Percentiles rank a stretch among this genome's conserved stretches.
Evolutionary conservation across 2,329 filamentous ascomycete genomes (phyloP).

Genomic region (Botrytis fragariae): DNA sequence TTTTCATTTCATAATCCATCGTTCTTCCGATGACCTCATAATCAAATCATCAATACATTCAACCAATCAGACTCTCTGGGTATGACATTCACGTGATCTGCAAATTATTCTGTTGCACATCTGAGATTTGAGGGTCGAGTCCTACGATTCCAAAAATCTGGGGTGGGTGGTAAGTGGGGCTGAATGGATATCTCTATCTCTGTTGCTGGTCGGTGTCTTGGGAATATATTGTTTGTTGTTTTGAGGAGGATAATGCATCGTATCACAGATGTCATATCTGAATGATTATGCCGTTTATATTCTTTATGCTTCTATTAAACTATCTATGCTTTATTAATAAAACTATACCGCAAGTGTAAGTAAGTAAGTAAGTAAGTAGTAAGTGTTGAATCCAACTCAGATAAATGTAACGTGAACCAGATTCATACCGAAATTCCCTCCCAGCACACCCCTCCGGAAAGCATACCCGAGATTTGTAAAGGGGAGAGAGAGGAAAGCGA

Average conservation of each 20-base stretch:
- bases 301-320: too few species aligned
- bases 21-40: neutral
- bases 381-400: neutral
- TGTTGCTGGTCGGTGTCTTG: neutral
- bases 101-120: neutral
- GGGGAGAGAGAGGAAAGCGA: too few species aligned
- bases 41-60: neutral
- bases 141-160: neutral
- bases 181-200: neutral
- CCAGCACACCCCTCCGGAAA: neutral
- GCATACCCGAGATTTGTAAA: neutral
- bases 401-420: neutral
- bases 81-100: fast-evolving
- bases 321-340: too few species aligned
- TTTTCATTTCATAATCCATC: too few species aligned
- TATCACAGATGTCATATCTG: neutral
- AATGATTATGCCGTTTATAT: too few species aligned
- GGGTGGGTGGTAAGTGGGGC: neutral
- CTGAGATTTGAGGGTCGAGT: neutral
- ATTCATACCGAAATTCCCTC: neutral
- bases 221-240: neutral
- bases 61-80: fast-evolving
- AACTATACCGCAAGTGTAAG: too few species aligned
- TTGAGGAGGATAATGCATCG: neutral
- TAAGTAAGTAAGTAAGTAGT: too few species aligned